These are phyloP conservation scores for Pistacia vera DNA, from an alignment of 345 rosid species.

Conservation along the genomic window DNA sequence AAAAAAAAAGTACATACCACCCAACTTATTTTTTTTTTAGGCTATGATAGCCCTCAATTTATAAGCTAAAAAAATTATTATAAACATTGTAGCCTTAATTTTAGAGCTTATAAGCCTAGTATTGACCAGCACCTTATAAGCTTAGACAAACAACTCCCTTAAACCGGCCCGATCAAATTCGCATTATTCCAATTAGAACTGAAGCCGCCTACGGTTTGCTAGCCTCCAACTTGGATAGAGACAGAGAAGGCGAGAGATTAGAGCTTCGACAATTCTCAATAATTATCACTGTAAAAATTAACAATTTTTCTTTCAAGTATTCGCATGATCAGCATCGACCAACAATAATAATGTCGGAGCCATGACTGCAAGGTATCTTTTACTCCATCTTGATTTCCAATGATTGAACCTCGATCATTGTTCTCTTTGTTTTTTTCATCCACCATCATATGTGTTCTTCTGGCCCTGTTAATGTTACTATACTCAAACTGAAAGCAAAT, in stretches of 20 bases:
- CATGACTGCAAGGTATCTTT: slow-evolving; percentile 79
- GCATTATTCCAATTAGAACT: too few relatives aligned
- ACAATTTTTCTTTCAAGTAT: not conserved
- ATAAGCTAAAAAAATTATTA: too few relatives aligned
- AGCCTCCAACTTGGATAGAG: not conserved
- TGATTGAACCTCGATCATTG: not conserved
- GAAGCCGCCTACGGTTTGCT: too few relatives aligned
- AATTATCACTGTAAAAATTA: slow-evolving; percentile 4
- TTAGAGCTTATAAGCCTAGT: too few relatives aligned
- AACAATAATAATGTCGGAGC: slow-evolving; percentile 24
- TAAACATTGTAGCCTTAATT: too few relatives aligned
- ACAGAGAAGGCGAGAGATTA: too few relatives aligned
- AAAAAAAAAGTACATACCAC: too few relatives aligned
- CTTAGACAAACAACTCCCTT: too few relatives aligned
- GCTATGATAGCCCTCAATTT: too few relatives aligned
- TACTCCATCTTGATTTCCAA: not conserved
- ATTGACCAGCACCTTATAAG: too few relatives aligned
- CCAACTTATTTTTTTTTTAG: too few relatives aligned
- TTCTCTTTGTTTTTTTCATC: not conserved
- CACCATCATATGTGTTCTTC: not conserved
- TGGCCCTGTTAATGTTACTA: not conserved
- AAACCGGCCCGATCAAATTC: too few relatives aligned
- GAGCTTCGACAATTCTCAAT: slow-evolving; percentile 5
- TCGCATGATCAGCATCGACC: slow-evolving; percentile 14
- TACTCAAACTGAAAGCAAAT: not conserved